These are phyloP conservation scores for Trichomonas vaginalis DNA, from an alignment of 208 protist genomes.

Conservation along the genomic window DNA sequence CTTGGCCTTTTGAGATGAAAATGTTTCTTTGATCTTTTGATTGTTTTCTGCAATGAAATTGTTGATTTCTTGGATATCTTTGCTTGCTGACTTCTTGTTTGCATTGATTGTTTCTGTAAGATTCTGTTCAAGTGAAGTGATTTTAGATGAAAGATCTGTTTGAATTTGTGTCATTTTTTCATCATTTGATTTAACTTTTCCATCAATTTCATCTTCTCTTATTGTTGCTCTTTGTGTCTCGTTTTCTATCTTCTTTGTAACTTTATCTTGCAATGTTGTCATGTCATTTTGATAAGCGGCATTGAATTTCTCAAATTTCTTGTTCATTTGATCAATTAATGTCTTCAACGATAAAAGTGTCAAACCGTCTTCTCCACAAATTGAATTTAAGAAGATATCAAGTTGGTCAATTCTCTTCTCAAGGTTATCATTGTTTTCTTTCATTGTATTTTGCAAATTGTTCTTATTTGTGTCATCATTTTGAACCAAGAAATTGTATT, in stretches of 20 bases:
- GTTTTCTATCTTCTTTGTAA: background rate
- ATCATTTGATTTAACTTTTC: background rate
- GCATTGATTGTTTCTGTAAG: background rate
- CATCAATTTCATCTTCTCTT: background rate
- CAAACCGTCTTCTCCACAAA: background rate
- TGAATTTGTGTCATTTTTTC: background rate
- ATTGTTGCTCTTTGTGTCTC: background rate
- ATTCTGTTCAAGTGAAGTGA: background rate
- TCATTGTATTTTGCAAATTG: background rate
- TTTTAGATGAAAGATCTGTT: background rate
- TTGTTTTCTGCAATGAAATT: background rate
- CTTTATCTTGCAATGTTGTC: background rate
- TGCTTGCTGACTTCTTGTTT: background rate
- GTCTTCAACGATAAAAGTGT: background rate
- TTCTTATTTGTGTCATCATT: background rate
- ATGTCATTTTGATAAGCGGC: background rate
- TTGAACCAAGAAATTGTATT: background rate
- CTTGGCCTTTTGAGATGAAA: background rate
- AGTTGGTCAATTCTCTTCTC: background rate
- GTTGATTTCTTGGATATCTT: background rate
- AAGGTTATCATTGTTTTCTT: background rate
- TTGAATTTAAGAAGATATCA: background rate
- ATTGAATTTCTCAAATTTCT: background rate
- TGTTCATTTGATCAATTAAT: background rate
- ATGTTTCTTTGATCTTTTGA: background rate